Evolutionary conservation across 768 basidiomycete genomes (phyloP), one percentile per base, ranked within the genome.

Genomic region (Suillus lakei): DNA sequence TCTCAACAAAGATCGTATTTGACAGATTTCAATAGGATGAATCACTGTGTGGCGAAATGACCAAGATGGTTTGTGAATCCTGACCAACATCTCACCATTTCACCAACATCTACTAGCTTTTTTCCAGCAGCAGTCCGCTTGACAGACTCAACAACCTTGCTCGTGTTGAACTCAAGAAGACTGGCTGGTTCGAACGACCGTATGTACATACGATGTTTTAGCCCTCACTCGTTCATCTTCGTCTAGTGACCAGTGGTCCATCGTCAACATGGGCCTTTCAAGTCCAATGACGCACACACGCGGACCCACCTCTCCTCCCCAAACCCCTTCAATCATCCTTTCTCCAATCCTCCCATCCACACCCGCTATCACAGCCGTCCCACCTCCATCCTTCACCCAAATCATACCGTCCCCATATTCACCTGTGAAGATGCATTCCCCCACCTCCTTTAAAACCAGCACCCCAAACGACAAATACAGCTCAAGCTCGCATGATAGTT

Each of bases 151-250:
- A 75, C 44, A 69, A 68, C 2, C 54, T 75, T 60, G 74, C 76
- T 2, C 66, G 74, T 36, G 67, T 67, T 53, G 76, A 75, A 32
- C 48, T 75, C 10, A 77, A 75, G 66, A 77, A 70, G 50, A 68
- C 72, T 5, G 76, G 76, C 26, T 75, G 74, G 74, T 66, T 75
- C 6, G 74, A 75, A 67, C 73, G 75, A 68, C 46, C 34, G 74
- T 75, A 58, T 8, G 74, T 58, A 66, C 18, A 3, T 10, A 13
- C 0, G 10, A 0, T 1, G 3, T 32, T 5, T 21, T 7, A 13
- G 7, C 7, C 10, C 26, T 38, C 3, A 38, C 28, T 60, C 16
- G 21, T 26, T n/a, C 30, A n/a, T 21, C n/a, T 64, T 10, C 18
- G 2, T 55, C 28, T 38, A 75, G 75, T 13, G 74, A 77, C 67